Conservation (phyloP, 164 flowering plant species). For the Amborella trichopoda region DNA sequence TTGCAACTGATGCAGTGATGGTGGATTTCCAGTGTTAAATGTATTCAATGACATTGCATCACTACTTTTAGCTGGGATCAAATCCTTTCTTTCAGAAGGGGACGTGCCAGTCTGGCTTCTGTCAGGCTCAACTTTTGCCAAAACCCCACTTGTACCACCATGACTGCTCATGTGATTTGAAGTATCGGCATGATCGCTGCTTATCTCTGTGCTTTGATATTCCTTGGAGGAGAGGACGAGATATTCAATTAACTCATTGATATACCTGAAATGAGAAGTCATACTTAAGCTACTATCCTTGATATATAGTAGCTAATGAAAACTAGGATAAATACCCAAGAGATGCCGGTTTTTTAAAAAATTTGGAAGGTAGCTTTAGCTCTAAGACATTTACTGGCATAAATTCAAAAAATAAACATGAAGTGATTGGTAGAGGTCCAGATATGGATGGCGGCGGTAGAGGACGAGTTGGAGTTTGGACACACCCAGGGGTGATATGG, state of each 20-base stretch:
- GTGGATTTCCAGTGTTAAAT: constrained; percentile 7
- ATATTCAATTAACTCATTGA: constrained; percentile 76
- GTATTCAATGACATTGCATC: constrained; percentile 14
- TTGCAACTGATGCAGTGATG: constrained; percentile 13
- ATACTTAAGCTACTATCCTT: no score
- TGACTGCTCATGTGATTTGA: constrained; percentile 10
- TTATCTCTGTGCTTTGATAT: constrained; percentile 12
- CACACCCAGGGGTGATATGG: no score
- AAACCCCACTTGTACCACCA: constrained; percentile 8
- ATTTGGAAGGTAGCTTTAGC: no score
- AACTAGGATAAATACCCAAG: no score
- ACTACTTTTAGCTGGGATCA: constrained; percentile 13
- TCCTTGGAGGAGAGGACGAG: constrained; percentile 39
- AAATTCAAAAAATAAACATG: no score
- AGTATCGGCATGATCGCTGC: constrained; percentile 14
- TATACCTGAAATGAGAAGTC: constrained; percentile 41
- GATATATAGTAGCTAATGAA: no score
- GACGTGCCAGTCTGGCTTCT: constrained; percentile 12
- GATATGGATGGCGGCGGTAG: no score
- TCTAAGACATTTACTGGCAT: no score
- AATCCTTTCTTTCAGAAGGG: constrained; percentile 18
- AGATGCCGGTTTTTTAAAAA: no score
- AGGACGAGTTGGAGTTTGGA: no score
- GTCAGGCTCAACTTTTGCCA: constrained; percentile 12
- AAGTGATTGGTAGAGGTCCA: no score